phyloP scores from a whole-genome alignment of 495 filamentous ascomycete genomes.

The Trichoderma asperelloides region DNA sequence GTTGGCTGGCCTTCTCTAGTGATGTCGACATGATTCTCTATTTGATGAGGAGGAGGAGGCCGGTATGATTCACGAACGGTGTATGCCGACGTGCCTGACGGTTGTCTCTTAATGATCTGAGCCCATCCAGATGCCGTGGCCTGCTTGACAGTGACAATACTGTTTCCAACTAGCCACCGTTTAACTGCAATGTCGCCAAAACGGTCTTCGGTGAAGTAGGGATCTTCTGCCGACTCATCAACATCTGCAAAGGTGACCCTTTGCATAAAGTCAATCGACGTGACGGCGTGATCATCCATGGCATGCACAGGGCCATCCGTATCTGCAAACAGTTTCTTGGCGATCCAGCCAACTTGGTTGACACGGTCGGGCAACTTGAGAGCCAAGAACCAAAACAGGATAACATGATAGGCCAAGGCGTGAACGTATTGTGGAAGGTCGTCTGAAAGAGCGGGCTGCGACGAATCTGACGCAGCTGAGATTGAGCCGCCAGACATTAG shows the following conservation, averaged over 20 bases:
- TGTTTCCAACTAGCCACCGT: constrained; percentile 81
- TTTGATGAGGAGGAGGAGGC: constrained; percentile 58
- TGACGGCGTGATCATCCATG: constrained; percentile 85
- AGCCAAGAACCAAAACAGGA: constrained; percentile 92
- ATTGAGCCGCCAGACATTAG: constrained; percentile 14
- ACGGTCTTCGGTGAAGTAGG: constrained; percentile 48
- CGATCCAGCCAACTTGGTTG: constrained; percentile 83
- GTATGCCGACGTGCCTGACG: constrained; percentile 73
- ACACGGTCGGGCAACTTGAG: constrained; percentile 74
- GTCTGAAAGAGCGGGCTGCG: constrained; percentile 35
- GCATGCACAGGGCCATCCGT: constrained; percentile 57
- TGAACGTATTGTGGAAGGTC: constrained; percentile 87
- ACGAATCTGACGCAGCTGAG: background rate
- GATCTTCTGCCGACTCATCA: constrained; percentile 59
- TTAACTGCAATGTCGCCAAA: constrained; percentile 64
- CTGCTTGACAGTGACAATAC: constrained; percentile 79
- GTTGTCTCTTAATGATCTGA: constrained; percentile 73
- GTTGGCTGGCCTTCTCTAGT: constrained; percentile 32
- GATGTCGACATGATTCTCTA: constrained; percentile 32
- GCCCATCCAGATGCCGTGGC: constrained; percentile 63
- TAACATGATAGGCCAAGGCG: constrained; percentile 85
- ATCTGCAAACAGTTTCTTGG: constrained; percentile 73
- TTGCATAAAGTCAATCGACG: constrained; percentile 95
- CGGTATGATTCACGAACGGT: constrained; percentile 65
- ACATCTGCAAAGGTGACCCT: constrained; percentile 79